These are phyloP conservation scores for Thuja plicata DNA, from an alignment of 83 land plant species.

Conservation along the genomic window DNA sequence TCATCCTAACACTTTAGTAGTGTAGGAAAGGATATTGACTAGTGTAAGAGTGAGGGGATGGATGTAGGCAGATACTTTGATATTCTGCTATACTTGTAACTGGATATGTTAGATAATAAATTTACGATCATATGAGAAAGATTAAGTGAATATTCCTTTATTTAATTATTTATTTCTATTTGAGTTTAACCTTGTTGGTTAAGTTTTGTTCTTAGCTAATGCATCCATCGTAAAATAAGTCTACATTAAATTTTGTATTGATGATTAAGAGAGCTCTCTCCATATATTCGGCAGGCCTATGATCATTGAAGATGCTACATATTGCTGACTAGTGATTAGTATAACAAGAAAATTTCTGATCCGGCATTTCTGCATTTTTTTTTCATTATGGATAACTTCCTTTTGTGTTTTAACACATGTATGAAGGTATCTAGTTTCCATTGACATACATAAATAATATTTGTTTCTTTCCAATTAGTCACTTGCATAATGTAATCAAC, in stretches of 20 bases:
- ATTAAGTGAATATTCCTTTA: neutral
- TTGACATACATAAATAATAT: no score
- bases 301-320: neutral
- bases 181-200: no score
- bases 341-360: neutral
- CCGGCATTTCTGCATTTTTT: no score
- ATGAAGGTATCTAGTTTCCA: no score
- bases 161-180: neutral
- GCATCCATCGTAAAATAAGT: neutral
- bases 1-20: neutral
- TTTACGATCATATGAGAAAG: neutral
- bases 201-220: no score
- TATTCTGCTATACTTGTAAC: no score
- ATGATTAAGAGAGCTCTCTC: neutral
- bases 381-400: no score
- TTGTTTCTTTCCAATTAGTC: no score
- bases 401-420: no score
- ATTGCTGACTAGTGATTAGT: neutral
- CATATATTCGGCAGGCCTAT: neutral
- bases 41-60: neutral
- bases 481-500: no score
- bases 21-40: neutral
- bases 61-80: neutral
- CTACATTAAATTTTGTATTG: neutral
- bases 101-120: neutral